A percentile compares a stretch with the other conserved stretches of the same genome.
Evolutionary conservation across 805 yeast species (phyloP).

Genomic region (Komagataella phaffii): DNA sequence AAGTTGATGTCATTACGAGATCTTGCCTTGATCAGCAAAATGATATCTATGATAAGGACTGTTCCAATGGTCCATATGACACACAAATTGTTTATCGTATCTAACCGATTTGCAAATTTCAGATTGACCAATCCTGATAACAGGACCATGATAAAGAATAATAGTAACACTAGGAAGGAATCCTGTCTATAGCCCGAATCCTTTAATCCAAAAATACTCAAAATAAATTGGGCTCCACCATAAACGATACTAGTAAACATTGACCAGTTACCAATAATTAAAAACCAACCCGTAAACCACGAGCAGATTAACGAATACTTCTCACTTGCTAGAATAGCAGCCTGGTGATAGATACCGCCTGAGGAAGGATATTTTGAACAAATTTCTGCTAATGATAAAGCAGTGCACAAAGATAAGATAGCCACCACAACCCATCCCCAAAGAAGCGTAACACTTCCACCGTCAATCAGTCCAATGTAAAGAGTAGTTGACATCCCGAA

Average conservation of each 20-base stretch:
- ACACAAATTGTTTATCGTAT: constrained; percentile 50
- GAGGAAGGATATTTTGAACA: constrained; percentile 68
- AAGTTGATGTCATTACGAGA: constrained; percentile 45
- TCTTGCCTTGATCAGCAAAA: constrained; percentile 43
- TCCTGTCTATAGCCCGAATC: constrained; percentile 47
- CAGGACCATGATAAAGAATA: constrained; percentile 41
- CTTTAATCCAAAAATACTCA: constrained; percentile 52
- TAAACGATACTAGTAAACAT: constrained; percentile 63
- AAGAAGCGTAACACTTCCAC: constrained; percentile 63
- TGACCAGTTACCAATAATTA: constrained; percentile 66
- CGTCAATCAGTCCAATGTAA: constrained; percentile 59
- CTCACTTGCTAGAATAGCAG: constrained; percentile 54
- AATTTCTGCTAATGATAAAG: constrained; percentile 65
- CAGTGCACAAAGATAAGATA: constrained; percentile 47
- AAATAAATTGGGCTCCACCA: constrained; percentile 63
- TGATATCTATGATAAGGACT: constrained; percentile 50
- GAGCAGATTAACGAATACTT: constrained; percentile 43
- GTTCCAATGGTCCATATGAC: constrained; percentile 70
- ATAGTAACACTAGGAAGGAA: constrained; percentile 37
- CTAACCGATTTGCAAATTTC: constrained; percentile 45
- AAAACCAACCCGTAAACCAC: constrained; percentile 73
- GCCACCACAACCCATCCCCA: constrained; percentile 66
- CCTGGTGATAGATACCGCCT: constrained; percentile 65
- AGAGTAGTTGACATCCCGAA: constrained; percentile 65
- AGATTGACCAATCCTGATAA: constrained; percentile 48